Evolutionary conservation across 768 basidiomycete species (phyloP), one percentile per base, ranked within the genome.

Genomic region (Lactarius vividus): DNA sequence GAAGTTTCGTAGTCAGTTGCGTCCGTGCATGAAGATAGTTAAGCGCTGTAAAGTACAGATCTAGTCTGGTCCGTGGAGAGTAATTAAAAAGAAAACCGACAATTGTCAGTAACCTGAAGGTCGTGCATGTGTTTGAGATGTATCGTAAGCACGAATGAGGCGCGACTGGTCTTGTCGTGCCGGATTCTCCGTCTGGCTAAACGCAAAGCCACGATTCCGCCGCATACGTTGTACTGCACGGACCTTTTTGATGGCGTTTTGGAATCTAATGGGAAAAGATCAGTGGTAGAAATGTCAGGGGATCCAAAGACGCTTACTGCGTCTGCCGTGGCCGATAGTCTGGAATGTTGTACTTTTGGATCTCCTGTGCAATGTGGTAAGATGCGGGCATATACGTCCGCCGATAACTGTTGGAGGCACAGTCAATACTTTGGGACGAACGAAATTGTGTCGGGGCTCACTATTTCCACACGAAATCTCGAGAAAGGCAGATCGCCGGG

Each of bases 221-320:
- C 97, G 89, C 91, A 98, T 94, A 39, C 97, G 87, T 74, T 99
- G 97, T 2, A 95, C 92, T 0, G 97, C 97, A n/a, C 97, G 87
- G 15, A 99, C 97, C 76, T 99, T 99, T 78, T 98, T 98, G 83
- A 99, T 99, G 18, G 97, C 97, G 75, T 98, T 97, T 77, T 98
- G 95, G 79, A 97, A 97, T 77, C 93, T 96, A 64, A 7, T 35
- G 58, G 31, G 65, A 42, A 37, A 46, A 18, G 39, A 42, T 72
- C 33, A 71, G 59, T 57, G 63, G 42, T 37, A 42, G 68, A 62
- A 71, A 57, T n/a, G 40, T 58, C 23, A 11, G 46, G 28, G 31
- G 68, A n/a, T 29, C 35, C 61, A 58, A 49, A 33, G 67, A 57
- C 4, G 84, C 88, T 71, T 71, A 98, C 89, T 98, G 97, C 77